phyloP scores from a whole-genome alignment of 148 eudicot genomes.

The Bassia scoparia region DNA sequence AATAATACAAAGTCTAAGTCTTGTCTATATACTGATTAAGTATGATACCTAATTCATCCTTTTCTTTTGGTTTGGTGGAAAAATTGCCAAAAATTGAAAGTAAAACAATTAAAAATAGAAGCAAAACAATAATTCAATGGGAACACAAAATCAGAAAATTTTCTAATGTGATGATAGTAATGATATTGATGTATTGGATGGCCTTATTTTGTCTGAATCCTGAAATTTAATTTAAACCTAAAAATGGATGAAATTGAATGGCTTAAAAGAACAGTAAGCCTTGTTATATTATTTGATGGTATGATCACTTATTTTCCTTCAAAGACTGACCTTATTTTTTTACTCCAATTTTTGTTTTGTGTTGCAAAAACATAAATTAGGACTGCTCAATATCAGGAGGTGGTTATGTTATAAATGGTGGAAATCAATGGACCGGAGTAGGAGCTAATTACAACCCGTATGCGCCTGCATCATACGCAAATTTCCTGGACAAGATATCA shows the following conservation, averaged over 20 bases:
- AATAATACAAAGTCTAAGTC: too few species aligned
- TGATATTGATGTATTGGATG: not conserved
- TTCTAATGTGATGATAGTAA: not conserved
- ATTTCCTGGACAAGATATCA: constrained; percentile 41
- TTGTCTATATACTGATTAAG: not conserved
- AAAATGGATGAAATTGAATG: not conserved
- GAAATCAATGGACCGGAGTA: not conserved
- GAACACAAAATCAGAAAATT: not conserved
- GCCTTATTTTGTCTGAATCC: not conserved
- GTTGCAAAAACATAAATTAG: constrained; percentile 28
- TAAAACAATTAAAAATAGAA: not conserved
- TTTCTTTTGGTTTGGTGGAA: constrained; percentile 1
- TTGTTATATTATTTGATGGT: not conserved
- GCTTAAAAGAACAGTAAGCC: not conserved
- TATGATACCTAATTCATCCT: not conserved
- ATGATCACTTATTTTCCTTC: not conserved
- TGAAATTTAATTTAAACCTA: not conserved
- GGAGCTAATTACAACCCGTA: constrained; percentile 28
- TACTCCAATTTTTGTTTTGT: not conserved
- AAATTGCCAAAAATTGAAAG: not conserved
- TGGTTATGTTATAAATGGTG: not conserved
- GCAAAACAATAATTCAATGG: not conserved
- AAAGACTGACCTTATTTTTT: not conserved
- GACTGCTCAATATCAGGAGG: constrained; percentile 71
- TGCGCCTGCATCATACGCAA: constrained; percentile 31